phyloP scores from a whole-genome alignment of 2,329 filamentous ascomycete genomes.

The Hysterium pulicare region DNA sequence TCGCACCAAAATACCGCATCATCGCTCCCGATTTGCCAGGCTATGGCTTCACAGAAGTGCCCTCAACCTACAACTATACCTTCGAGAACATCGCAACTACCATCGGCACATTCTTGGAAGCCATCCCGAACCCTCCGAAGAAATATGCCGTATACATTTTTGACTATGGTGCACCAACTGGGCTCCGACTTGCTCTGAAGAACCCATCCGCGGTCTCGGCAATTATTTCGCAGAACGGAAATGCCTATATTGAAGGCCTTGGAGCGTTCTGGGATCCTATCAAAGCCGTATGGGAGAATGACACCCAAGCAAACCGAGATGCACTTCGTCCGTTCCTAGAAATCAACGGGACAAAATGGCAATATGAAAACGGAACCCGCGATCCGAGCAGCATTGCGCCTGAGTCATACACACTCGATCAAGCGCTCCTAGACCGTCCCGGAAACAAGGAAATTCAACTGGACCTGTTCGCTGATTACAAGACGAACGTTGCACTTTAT shows the following conservation, averaged over 20 bases:
- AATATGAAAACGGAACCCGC: constrained; percentile 44
- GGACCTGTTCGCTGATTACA: constrained; percentile 57
- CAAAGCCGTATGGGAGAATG: constrained; percentile 45
- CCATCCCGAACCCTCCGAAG: constrained; percentile 39
- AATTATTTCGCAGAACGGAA: constrained; percentile 60
- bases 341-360: constrained; percentile 31
- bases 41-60: constrained; percentile 55
- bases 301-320: constrained; percentile 22
- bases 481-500: constrained; percentile 54
- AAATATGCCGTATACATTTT: constrained; percentile 59
- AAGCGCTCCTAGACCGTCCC: constrained; percentile 48
- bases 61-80: constrained; percentile 49
- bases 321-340: constrained; percentile 15
- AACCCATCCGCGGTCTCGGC: constrained; percentile 48
- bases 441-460: constrained; percentile 55
- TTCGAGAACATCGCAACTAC: constrained; percentile 52
- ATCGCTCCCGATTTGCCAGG: constrained; percentile 60
- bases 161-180: constrained; percentile 60
- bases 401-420: constrained; percentile 51
- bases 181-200: constrained; percentile 52
- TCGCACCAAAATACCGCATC: constrained; percentile 42
- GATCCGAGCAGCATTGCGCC: constrained; percentile 39
- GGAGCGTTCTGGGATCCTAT: constrained; percentile 50
- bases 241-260: constrained; percentile 58
- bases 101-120: constrained; percentile 49